Evolutionary conservation across 495 filamentous ascomycete species (phyloP), one percentile per base, ranked within the genome.

Genomic region (Penicillium cinerascens): DNA sequence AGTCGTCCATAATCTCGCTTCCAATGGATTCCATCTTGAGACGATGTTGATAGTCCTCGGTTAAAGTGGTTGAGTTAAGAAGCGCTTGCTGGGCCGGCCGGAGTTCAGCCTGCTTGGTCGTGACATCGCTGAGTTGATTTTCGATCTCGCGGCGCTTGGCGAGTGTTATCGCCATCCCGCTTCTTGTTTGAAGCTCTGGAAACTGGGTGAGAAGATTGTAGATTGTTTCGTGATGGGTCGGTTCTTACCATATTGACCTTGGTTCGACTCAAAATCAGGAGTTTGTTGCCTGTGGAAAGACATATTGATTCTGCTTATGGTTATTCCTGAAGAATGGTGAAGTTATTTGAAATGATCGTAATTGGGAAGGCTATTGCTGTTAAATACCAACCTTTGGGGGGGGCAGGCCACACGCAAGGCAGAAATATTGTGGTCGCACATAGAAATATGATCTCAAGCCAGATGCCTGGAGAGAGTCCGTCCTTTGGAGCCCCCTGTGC

Each of bases 1-100:
- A 92, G 16, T 78, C 65, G 39, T 76, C 78, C 77, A 89, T 89
- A 37, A 86, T 88, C 42, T 87, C 78, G n/a, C 79, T 60, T 55
- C 89, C 78, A 47, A 90, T 76, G 37, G 72, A 64, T 48, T 86
- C 79, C 3, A 59, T 42, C 9, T 38, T 39, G 11, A 35, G 25
- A 15, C 50, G 50, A 16, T 47, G 43, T 3, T 45, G 22, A 16
- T 52, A 33, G 18, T 57, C 55, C 5, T 54, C 51, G 2, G 47
- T 36, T 8, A 33, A 16, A 22, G n/a, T 49, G n/a, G 17, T 51
- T 1, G 55, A 49, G 44, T 59, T 44, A 15, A 62, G 52, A 21
- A 59, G 37, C 17, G 51, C 51, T 25, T 59, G 56, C 27, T 59
- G 56, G n/a, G 52, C 46, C 10, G 48, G 21, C 35, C 45, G 56